A percentile compares a stretch with the other conserved stretches of the same genome.
phyloP scores from a whole-genome alignment of 2,329 filamentous ascomycete genomes.

The Sporothrix protearum region DNA sequence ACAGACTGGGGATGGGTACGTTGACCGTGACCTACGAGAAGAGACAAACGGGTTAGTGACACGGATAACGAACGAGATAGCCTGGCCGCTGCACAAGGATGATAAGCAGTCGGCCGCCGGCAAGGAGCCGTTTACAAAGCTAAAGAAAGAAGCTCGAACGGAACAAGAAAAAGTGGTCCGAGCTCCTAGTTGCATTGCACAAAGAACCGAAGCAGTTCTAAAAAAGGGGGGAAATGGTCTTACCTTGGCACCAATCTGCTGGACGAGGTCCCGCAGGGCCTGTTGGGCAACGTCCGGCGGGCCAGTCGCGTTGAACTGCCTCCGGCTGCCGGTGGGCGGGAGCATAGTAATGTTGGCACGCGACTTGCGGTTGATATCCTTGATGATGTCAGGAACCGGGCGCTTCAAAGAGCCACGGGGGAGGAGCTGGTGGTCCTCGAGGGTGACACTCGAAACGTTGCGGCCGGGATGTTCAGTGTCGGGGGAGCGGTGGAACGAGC shows the following conservation, averaged over 20 bases:
- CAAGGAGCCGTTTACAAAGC: not conserved
- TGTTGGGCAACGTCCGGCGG: constrained; percentile 79
- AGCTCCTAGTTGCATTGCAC: not conserved
- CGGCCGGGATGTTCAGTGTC: constrained; percentile 73
- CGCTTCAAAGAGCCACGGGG: constrained; percentile 76
- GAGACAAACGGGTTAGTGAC: constrained; percentile 29
- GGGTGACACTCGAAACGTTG: constrained; percentile 69
- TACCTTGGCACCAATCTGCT: constrained; percentile 82
- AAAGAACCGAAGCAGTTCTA: not conserved
- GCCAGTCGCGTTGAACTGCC: constrained; percentile 82
- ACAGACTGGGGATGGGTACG: constrained; percentile 80
- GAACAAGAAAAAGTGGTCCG: not conserved
- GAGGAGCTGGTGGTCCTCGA: constrained; percentile 72
- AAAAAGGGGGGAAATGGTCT: not conserved
- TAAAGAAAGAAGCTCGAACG: not conserved
- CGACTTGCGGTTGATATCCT: constrained; percentile 88
- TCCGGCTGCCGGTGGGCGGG: constrained; percentile 64
- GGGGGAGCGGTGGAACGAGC: constrained; percentile 42
- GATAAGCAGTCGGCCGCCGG: not conserved
- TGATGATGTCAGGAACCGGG: constrained; percentile 77
- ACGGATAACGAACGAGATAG: not conserved
- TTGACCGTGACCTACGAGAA: constrained; percentile 50
- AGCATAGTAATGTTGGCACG: constrained; percentile 80
- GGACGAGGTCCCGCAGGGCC: constrained; percentile 83
- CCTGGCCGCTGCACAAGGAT: not conserved